These are phyloP conservation scores for Aspergillus caelatus DNA, from an alignment of 2,329 filamentous ascomycete species.

Conservation along the genomic window DNA sequence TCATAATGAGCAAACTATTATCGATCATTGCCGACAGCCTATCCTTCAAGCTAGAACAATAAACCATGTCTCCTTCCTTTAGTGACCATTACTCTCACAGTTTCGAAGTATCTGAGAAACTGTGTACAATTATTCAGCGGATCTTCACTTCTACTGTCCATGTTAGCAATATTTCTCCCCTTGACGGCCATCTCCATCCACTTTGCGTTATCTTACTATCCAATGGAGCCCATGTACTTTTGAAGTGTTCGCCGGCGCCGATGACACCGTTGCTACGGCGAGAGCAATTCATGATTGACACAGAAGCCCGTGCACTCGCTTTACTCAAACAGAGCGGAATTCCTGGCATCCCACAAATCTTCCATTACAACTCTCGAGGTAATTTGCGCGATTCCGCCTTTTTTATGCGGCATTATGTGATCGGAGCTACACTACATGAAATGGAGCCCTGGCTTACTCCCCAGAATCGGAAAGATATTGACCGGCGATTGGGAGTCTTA, in stretches of 20 bases:
- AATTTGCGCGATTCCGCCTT: conserved; percentile 34
- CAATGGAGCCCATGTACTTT: conserved; percentile 38
- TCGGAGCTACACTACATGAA: conserved; percentile 37
- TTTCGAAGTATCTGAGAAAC: conserved; percentile 23
- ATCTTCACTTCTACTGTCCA: conserved; percentile 36
- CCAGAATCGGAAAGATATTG: conserved; percentile 35
- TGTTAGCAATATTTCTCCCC: conserved; percentile 28
- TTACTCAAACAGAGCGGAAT: conserved; percentile 37
- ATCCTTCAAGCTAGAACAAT: background rate
- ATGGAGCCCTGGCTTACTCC: conserved; percentile 32
- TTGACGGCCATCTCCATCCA: conserved; percentile 39
- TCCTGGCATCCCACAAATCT: conserved; percentile 40
- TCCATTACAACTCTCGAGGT: conserved; percentile 39
- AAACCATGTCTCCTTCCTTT: conserved; percentile 20
- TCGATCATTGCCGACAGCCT: background rate
- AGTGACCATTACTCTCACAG: conserved; percentile 8
- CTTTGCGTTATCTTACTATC: conserved; percentile 41
- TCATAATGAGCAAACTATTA: background rate
- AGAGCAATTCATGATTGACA: conserved; percentile 42
- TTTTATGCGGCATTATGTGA: conserved; percentile 41
- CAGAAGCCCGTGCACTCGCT: conserved; percentile 43
- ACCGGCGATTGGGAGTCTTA: conserved; percentile 39
- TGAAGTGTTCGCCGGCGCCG: conserved; percentile 41
- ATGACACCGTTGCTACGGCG: conserved; percentile 43
- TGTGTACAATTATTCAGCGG: conserved; percentile 33